These are phyloP conservation scores for Acorus gramineus DNA, from an alignment of 106 monocot genomes.

Conservation along the genomic window DNA sequence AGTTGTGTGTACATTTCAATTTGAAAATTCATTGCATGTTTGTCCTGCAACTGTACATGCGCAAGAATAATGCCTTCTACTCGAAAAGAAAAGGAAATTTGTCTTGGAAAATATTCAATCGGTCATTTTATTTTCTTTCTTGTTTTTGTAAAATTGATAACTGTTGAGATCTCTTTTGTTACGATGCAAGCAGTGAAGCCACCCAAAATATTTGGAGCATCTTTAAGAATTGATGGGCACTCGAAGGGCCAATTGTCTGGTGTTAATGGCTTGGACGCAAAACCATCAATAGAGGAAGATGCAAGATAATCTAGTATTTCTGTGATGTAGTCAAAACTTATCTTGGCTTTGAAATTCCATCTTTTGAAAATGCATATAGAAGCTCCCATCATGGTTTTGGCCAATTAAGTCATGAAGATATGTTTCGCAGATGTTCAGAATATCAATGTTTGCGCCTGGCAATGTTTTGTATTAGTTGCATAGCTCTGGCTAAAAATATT, in stretches of 20 bases:
- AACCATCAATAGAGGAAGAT: conserved; percentile 10
- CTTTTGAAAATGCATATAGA: conserved; percentile 69
- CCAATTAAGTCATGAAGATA: too few species aligned
- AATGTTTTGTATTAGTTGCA: too few species aligned
- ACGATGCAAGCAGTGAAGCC: conserved; percentile 54
- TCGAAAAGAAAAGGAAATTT: too few species aligned
- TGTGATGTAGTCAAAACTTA: conserved; percentile 65
- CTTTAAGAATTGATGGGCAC: neutral
- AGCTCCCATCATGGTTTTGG: conserved; percentile 50
- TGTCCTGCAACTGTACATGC: too few species aligned
- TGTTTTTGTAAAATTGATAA: neutral
- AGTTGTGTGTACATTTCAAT: too few species aligned
- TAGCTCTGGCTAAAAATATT: too few species aligned
- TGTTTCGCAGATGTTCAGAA: too few species aligned
- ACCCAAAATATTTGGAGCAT: conserved; percentile 40
- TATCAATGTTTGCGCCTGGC: too few species aligned
- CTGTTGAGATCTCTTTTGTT: neutral
- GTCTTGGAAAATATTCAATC: too few species aligned
- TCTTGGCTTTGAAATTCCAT: conserved; percentile 68
- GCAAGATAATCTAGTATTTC: conserved; percentile 28
- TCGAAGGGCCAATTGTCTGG: conserved; percentile 4
- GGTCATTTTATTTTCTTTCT: too few species aligned
- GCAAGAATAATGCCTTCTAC: too few species aligned
- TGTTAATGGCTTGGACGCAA: neutral
- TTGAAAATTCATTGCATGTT: too few species aligned